A percentile compares a stretch with the other conserved stretches of the same genome.
These are phyloP conservation scores for Withania somnifera DNA, from an alignment of 305 asterid species.

Conservation along the genomic window DNA sequence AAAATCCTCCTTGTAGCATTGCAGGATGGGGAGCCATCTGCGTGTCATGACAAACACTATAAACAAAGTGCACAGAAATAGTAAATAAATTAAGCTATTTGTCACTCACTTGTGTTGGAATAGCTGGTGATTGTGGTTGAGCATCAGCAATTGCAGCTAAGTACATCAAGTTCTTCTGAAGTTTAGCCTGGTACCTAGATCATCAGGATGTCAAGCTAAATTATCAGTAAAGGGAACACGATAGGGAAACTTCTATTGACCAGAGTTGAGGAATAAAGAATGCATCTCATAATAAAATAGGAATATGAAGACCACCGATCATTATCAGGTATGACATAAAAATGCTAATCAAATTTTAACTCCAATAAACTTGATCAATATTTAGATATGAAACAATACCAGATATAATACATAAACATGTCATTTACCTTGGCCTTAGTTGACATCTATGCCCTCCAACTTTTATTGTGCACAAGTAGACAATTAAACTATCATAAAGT, in stretches of 20 bases:
- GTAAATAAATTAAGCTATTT: neutral
- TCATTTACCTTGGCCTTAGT: too few relatives aligned
- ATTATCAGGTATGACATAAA: neutral
- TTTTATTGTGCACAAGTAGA: too few relatives aligned
- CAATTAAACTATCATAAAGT: too few relatives aligned
- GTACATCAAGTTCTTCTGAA: conserved; percentile 92
- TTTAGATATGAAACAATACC: too few relatives aligned
- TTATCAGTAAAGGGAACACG: neutral
- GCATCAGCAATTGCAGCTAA: conserved; percentile 98
- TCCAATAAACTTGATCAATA: neutral
- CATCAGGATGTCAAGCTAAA: neutral
- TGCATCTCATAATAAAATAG: neutral
- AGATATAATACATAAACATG: neutral
- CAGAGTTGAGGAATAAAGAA: neutral
- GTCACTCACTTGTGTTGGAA: conserved; percentile 54
- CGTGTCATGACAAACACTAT: neutral
- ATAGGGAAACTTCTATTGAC: neutral
- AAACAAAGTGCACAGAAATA: neutral
- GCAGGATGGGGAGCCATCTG: conserved; percentile 66
- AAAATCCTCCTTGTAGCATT: conserved; percentile 73
- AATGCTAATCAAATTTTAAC: neutral
- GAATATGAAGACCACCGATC: neutral
- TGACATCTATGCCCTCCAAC: too few relatives aligned
- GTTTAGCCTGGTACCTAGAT: conserved; percentile 79
- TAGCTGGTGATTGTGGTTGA: conserved; percentile 71